These are phyloP conservation scores for Sporothrix luriei DNA, from an alignment of 2,329 filamentous ascomycete genomes.

Conservation along the genomic window DNA sequence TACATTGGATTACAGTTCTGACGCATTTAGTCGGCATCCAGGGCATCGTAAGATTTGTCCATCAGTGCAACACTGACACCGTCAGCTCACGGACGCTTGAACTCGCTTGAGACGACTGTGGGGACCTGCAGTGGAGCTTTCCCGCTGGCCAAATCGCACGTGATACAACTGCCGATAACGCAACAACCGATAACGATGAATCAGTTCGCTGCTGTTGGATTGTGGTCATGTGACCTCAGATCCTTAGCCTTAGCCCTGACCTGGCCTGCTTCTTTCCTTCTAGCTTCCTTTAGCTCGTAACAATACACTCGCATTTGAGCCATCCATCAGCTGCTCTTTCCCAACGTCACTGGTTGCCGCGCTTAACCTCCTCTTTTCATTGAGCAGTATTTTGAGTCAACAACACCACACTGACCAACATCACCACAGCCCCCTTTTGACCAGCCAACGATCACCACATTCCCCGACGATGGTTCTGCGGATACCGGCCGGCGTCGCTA, in stretches of 20 bases:
- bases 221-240: too few species aligned
- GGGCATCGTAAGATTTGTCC: too few species aligned
- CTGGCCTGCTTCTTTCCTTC: too few species aligned
- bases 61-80: background rate
- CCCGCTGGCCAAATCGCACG: background rate
- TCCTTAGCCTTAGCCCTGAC: too few species aligned
- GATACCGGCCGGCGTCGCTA: slow-evolving; percentile 1
- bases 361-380: background rate
- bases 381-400: background rate
- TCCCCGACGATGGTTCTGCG: slow-evolving; percentile 11
- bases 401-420: background rate
- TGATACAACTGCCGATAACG: background rate
- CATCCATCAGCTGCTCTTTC: background rate
- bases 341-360: slow-evolving; percentile 13
- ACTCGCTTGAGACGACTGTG: background rate
- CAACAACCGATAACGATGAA: background rate
- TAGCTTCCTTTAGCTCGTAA: too few species aligned
- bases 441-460: background rate
- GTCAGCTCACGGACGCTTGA: background rate
- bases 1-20: background rate
- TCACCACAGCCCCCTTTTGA: background rate
- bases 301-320: too few species aligned
- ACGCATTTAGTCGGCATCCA: background rate
- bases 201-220: background rate
- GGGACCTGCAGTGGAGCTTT: background rate